These are phyloP conservation scores for Dicorynia guianensis DNA, from an alignment of 306 rosid species.

Conservation along the genomic window DNA sequence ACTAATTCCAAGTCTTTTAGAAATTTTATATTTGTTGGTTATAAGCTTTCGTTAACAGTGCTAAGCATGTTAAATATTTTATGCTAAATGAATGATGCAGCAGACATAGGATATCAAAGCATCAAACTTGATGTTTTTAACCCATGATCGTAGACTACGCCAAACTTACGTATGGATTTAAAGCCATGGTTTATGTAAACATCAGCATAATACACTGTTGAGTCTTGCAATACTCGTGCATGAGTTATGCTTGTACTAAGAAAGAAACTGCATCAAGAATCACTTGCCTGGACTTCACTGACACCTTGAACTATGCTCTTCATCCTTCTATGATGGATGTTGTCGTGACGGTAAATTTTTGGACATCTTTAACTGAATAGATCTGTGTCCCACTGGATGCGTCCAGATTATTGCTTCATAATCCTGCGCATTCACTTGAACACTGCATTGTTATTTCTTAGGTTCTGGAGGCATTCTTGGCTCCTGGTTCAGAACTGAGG, in stretches of 20 bases:
- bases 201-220: background rate
- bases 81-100: background rate
- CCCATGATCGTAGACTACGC: background rate
- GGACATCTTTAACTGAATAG: background rate
- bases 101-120: background rate
- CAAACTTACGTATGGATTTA: background rate
- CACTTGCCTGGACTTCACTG: conserved; percentile 1
- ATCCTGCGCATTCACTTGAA: conserved; percentile 31
- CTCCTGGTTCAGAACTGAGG: conserved; percentile 95
- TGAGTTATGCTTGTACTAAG: background rate
- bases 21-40: too few species aligned
- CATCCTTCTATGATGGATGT: conserved; percentile 6
- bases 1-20: too few species aligned
- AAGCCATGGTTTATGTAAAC: conserved; percentile 3
- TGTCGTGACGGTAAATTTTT: conserved; percentile 18
- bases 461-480: conserved; percentile 96
- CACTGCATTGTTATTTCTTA: conserved; percentile 46
- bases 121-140: background rate
- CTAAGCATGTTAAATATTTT: background rate
- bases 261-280: conserved; percentile 15
- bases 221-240: background rate
- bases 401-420: conserved; percentile 20
- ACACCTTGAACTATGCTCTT: conserved; percentile 19
- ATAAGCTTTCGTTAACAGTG: too few species aligned
- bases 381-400: background rate